Evolutionary conservation across 176 grass and related monocot genomes (phyloP), one percentile per base, ranked within the genome.

Genomic region (Zea mays): DNA sequence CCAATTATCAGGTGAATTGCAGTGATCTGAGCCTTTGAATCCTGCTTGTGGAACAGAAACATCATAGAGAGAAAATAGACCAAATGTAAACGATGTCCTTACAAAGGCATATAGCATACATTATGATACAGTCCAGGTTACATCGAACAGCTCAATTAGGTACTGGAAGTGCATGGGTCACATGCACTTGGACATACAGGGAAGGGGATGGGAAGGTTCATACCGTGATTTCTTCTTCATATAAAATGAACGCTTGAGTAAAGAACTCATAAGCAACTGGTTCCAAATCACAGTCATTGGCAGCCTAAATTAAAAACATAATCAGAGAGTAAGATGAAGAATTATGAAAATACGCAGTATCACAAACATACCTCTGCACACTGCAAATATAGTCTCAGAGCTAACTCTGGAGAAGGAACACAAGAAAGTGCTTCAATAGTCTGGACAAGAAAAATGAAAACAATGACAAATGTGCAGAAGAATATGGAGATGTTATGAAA

Each of bases 11-110:
- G 83, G 78, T 99, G 96, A 89, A 99, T 92, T 74, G 96, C 96
- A 79, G 96, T 99, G 48, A 99, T 91, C 85, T 99, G 96, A 63
- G 96, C 96, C 85, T 95, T 99, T 8, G 96, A 99, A 88, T 99
- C 96, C 96, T 99, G 92, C 37, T 86, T 58, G 84, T 47, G 50
- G 51, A 27, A 75, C 33, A 75, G 5, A 76, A 55, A 63, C 11
- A 88, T 74, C 69, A 68, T 67, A 73, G 43, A 21, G 16, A 34
- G 16, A 51, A 73, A 83, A 79, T n/a, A 59, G 7, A 51, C 50
- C 33, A 33, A 8, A 62, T n/a, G 4, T 16, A 76, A 76, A 72
- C 19, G 33, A 33, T 88, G n/a, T 77, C 10, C 8, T 21, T 59
- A 65, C 5, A 58, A 69, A 45, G n/a, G n/a, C 21, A 64, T 37